These are phyloP conservation scores for Erodium trifolium DNA, from an alignment of 441 rosid species.

Conservation along the genomic window DNA sequence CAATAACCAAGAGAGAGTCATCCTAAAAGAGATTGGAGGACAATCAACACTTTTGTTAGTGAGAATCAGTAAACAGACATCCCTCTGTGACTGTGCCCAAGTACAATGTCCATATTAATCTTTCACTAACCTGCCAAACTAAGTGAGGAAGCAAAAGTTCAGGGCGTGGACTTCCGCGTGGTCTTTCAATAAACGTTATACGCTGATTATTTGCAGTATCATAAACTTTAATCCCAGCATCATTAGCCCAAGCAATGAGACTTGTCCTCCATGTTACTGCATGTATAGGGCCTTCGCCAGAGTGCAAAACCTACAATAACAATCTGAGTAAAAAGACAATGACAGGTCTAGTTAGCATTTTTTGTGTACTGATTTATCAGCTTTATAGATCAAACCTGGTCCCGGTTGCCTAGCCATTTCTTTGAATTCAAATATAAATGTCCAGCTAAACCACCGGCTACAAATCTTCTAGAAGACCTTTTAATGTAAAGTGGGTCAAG, in stretches of 20 bases:
- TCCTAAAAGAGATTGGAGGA: constrained; percentile 41
- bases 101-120: constrained; percentile 6
- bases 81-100: neutral
- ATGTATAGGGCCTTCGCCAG: constrained; percentile 98
- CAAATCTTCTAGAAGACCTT: constrained; percentile 68
- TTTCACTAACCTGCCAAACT: constrained; percentile 90
- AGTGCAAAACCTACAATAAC: constrained; percentile 68
- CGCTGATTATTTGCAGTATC: constrained; percentile 87
- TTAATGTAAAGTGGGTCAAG: constrained; percentile 81
- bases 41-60: neutral
- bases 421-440: constrained; percentile 72
- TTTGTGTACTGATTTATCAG: constrained; percentile 2
- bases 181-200: constrained; percentile 88
- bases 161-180: constrained; percentile 85
- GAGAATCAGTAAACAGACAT: neutral
- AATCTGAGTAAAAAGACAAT: constrained; percentile 13
- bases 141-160: constrained; percentile 88
- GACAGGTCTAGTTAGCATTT: constrained; percentile 9
- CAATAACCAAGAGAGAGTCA: constrained; percentile 85
- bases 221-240: constrained; percentile 93
- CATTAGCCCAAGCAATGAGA: constrained; percentile 99
- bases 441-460: constrained; percentile 96
- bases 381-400: constrained; percentile 55
- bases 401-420: constrained; percentile 81
- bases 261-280: constrained; percentile 83